Base-by-base conservation (phyloP, 2,329 filamentous ascomycete species). In the Elsinoe perseae region DNA sequence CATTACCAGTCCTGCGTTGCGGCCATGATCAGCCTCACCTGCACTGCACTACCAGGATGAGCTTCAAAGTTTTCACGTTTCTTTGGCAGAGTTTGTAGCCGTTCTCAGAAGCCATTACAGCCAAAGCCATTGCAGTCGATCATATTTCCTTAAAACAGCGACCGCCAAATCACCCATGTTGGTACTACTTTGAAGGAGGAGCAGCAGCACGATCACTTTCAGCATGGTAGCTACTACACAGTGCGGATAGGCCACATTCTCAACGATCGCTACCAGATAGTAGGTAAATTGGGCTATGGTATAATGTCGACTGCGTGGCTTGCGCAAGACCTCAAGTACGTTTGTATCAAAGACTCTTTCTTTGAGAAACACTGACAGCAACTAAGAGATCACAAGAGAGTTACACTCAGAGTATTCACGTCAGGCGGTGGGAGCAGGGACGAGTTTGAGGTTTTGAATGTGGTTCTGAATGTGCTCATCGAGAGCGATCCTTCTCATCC, bases 161-260 rank as follows among this genome's bases (percentile, higher is more conserved):
- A 20, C 9, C 16, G 36, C 18, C 5, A 28, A 27, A 53, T 34
- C 30, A 27, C 61, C 16, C n/a, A n/a, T n/a, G n/a, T n/a, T n/a
- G n/a, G n/a, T n/a, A n/a, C n/a, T n/a, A n/a, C n/a, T n/a, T n/a
- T n/a, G n/a, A n/a, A n/a, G n/a, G 61, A 63, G 52, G 60, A 62
- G 42, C 60, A 62, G 32, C 54, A 28, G 1, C 18, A 60, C 14
- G 48, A 46, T 4, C 55, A 50, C 7, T 63, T 59, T 43, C 16
- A 30, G 12, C 18, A 58, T n/a, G 61, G 66, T 8, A 40, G 28
- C 27, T 70, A 69, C 56, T 71, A 66, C 56, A 65, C 69, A 38
- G 62, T 64, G 4, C 57, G 63, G 30, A 68, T 68, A 38, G 67
- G 68, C 3, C 63, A 69, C 14, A 36, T 70, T 7, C 61, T 68